These are phyloP conservation scores for Neurospora sublineolata DNA, from an alignment of 495 filamentous ascomycete species.

Conservation along the genomic window DNA sequence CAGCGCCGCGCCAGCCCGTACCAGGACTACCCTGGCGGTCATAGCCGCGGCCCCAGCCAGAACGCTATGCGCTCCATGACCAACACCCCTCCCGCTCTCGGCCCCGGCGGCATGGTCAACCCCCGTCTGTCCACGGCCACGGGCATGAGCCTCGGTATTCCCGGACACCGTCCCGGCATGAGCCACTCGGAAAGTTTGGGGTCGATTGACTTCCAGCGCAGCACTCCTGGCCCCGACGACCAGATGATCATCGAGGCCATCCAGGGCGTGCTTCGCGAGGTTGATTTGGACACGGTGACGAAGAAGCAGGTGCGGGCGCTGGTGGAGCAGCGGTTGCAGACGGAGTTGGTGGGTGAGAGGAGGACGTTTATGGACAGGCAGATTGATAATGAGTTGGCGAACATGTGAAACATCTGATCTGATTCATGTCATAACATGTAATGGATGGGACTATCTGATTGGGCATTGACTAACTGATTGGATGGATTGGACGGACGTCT, in stretches of 20 bases:
- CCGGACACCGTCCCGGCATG: slow-evolving; percentile 28
- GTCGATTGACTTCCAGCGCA: slow-evolving; percentile 66
- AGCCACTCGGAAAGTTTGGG: slow-evolving; percentile 44
- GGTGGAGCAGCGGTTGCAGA: slow-evolving; percentile 85
- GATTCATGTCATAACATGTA: background rate
- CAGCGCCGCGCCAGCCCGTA: slow-evolving; percentile 36
- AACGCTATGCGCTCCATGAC: slow-evolving; percentile 24
- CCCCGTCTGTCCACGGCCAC: slow-evolving; percentile 29
- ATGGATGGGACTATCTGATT: background rate
- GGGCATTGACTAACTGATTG: background rate
- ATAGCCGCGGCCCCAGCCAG: slow-evolving; percentile 13
- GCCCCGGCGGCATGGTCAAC: slow-evolving; percentile 24
- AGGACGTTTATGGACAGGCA: slow-evolving; percentile 74
- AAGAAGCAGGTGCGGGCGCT: slow-evolving; percentile 94
- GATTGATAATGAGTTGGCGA: slow-evolving; percentile 89
- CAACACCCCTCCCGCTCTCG: slow-evolving; percentile 34
- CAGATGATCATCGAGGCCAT: slow-evolving; percentile 74
- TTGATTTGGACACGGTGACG: slow-evolving; percentile 88
- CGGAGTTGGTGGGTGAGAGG: slow-evolving; percentile 71
- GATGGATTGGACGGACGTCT: background rate
- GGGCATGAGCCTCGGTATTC: slow-evolving; percentile 27
- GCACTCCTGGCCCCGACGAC: slow-evolving; percentile 54
- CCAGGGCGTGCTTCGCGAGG: slow-evolving; percentile 69
- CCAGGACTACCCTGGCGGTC: slow-evolving; percentile 30
- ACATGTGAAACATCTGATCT: slow-evolving; percentile 51